phyloP scores from a whole-genome alignment of 768 basidiomycete species.

The Leccinum sublutescens region DNA sequence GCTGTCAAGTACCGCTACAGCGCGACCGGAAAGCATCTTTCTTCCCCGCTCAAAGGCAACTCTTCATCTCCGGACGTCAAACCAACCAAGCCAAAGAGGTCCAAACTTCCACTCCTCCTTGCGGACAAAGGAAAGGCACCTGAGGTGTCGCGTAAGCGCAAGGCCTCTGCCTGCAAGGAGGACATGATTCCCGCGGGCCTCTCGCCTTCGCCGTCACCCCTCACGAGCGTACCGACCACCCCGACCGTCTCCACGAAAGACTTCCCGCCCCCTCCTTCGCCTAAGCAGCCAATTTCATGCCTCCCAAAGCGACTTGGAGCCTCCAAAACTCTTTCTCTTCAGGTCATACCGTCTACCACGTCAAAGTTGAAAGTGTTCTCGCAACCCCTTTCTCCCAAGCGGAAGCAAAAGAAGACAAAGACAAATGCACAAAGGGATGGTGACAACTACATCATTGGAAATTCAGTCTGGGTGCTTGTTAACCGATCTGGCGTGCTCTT shows the following conservation, averaged over 20 bases:
- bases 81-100: constrained; percentile 5
- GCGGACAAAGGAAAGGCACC: constrained; percentile 8
- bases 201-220: constrained; percentile 23
- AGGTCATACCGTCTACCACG: constrained; percentile 1
- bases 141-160: constrained; percentile 29
- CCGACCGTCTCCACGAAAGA: constrained; percentile 14
- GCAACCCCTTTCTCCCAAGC: constrained; percentile 21
- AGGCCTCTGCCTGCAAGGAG: constrained; percentile 14
- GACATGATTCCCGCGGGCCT: constrained; percentile 9
- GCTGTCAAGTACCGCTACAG: constrained; percentile 34
- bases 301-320: constrained; percentile 6
- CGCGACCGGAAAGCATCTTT: constrained; percentile 33
- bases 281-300: constrained; percentile 5
- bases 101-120: constrained; percentile 14
- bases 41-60: constrained; percentile 32
- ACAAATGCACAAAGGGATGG: neutral
- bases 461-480: constrained; percentile 54
- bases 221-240: constrained; percentile 25
- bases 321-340: constrained; percentile 17
- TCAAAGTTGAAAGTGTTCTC: constrained; percentile 15
- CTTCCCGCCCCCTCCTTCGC: constrained; percentile 13
- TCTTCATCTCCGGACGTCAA: constrained; percentile 33
- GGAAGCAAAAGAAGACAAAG: constrained; percentile 21
- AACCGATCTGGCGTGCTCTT: constrained; percentile 38
- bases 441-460: constrained; percentile 31